Evolutionary conservation across 345 rosid genomes (phyloP), one percentile per base, ranked within the genome.

Genomic region (Geranium brycei): DNA sequence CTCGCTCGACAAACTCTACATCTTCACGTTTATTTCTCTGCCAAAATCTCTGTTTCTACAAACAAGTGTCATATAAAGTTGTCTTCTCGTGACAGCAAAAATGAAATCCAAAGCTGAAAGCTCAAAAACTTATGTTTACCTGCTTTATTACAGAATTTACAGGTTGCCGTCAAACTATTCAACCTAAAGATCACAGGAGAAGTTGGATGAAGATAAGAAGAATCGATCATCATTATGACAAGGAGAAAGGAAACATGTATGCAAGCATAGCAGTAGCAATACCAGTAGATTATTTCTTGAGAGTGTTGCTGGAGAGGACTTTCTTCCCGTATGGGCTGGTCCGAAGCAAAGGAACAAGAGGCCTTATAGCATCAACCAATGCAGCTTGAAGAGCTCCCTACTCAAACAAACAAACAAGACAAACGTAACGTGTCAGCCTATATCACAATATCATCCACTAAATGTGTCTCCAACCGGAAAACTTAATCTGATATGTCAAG

Each of bases 301-400:
- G 75, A 75, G 64, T 75, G 69, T 77, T 78, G 72, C 83, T 73
- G n/a, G 86, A 80, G 66, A 90, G 82, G 70, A 90, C 88, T 73
- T 85, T 90, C 81, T 87, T 90, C 77, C 97, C 96, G 10, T 82
- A 82, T 19, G 91, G 90, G 72, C 87, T 90, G 53, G 82, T 82
- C 60, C 85, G 85, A 57, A 87, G 95, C 62, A 75, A 63, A 32
- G 83, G 81, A 67, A 77, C 66, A 70, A 78, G 80, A 31, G 87
- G 80, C 65, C 81, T 83, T 68, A 90, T 83, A 59, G 91, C 86
- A 61, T 80, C 86, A 63, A 87, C 76, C 68, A 90, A 71, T n/a
- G 79, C 75, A 69, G 73, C 73, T 66, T 78, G 85, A 63, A 77
- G 67, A 72, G 66, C 64, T 73, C 91, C 96, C 96, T 90, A 5